Evolutionary conservation across 306 rosid species (phyloP).

Genomic region (Trifolium fragiferum): DNA sequence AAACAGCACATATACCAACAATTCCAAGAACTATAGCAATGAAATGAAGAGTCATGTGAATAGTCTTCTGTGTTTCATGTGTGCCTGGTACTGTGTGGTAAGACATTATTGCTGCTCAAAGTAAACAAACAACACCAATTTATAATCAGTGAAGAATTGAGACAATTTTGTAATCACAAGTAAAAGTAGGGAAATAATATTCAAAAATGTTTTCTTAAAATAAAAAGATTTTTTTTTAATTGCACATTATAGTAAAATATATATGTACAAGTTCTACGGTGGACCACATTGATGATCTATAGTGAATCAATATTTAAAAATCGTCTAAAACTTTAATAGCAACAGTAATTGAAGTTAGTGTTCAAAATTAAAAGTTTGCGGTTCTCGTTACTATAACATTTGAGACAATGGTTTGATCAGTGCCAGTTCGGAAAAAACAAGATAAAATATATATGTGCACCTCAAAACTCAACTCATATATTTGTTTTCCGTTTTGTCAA

Average conservation of each 20-base stretch:
- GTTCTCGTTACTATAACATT: neutral
- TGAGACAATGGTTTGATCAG: neutral
- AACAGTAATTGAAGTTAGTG: neutral
- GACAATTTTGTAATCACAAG: neutral
- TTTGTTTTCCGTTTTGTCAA: neutral
- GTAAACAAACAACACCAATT: neutral
- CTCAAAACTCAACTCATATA: neutral
- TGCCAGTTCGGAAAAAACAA: neutral
- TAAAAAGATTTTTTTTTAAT: too few relatives aligned
- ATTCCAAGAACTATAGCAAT: conserved; percentile 66
- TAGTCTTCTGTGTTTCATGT: conserved; percentile 41
- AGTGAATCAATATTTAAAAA: neutral
- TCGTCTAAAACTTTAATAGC: neutral
- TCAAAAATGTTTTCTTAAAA: neutral
- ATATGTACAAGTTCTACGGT: neutral
- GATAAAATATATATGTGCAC: neutral
- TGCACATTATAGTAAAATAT: neutral
- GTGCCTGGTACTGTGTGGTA: conserved; percentile 52
- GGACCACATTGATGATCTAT: neutral
- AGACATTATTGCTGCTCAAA: conserved; percentile 76
- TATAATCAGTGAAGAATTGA: neutral
- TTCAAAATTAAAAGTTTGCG: neutral
- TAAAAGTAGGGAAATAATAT: neutral
- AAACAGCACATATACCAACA: conserved; percentile 74
- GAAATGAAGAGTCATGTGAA: conserved; percentile 67